Base-by-base conservation (phyloP, 805 yeast species). In the Tetrapisispora iriomotensis region DNA sequence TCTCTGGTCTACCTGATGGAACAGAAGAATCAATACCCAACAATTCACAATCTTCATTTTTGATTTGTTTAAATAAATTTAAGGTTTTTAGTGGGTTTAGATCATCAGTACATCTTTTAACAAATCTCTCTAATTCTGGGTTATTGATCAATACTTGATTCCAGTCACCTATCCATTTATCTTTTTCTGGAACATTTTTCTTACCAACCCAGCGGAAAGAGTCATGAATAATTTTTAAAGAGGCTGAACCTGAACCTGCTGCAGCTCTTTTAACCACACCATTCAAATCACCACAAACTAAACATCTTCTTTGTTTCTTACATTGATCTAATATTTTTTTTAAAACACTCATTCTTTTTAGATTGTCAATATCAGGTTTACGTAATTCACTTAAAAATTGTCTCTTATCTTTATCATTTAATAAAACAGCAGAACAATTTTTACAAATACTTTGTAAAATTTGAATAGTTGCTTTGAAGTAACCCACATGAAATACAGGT, bases 261-360 rank as follows among this genome's bases (percentile, higher is more conserved):
- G 92, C 92, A 4, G 96, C 96, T 60, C 87, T 88, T 61, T 92
- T 92, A 21, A 92, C 98, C 38, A 92, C 96, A 50, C 99, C 99
- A 56, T 94, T 92, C 40, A 90, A 65, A 12, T 87, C 79, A 51
- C 85, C 82, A 69, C 99, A 92, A 24, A 75, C 66, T 24, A 86
- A 65, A 60, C 99, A 92, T 50, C 95, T 70, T 54, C 98, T 74
- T 64, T 88, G 96, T 53, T 92, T 92, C 53, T 88, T 87, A 62
- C 96, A 87, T 68, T 90, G 97, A 43, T 88, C 96, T 47, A 81
- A 65, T 43, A 92, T 72, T 51, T 75, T 76, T 62, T 83, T 90
- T 49, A 92, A 66, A 41, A 86, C 75, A 49, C 77, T 82, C 96
- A 92, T 90, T 53, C 96, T 74, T 51, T 95, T 76, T 53, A 92